Evolutionary conservation across 108 stramenopile genomes (phyloP).

Genomic region (Bacterosira constricta): DNA sequence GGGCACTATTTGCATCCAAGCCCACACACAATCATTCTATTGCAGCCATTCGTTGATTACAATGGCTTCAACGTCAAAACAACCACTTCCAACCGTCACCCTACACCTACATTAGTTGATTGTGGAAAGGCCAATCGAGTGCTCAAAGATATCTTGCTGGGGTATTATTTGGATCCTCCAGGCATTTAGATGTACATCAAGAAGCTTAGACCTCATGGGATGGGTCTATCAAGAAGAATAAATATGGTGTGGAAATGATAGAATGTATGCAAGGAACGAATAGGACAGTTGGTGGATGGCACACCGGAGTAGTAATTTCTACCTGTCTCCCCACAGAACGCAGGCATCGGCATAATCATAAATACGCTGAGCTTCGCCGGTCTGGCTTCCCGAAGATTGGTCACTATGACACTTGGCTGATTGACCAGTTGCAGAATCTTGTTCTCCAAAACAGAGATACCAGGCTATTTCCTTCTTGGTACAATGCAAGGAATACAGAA

Average conservation of each 20-base stretch:
- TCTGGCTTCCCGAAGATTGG: conserved; percentile 29
- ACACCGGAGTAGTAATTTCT: conserved; percentile 26
- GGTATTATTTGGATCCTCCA: neutral
- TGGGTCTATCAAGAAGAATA: neutral
- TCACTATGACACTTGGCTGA: conserved; percentile 29
- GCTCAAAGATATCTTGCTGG: too few species aligned
- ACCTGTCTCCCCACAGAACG: conserved; percentile 9
- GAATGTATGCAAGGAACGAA: conserved; percentile 32
- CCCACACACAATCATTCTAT: too few species aligned
- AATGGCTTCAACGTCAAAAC: too few species aligned
- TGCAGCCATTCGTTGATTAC: too few species aligned
- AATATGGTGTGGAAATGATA: conserved; percentile 25
- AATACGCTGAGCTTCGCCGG: conserved; percentile 5
- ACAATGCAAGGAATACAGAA: conserved; percentile 37
- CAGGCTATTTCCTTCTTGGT: conserved; percentile 28
- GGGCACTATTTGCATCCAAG: too few species aligned
- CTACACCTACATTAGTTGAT: too few species aligned
- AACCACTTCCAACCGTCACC: too few species aligned
- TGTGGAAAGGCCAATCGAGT: too few species aligned
- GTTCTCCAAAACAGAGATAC: conserved; percentile 12
- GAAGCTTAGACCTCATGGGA: too few species aligned
- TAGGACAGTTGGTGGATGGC: conserved; percentile 30
- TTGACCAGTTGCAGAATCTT: conserved; percentile 36
- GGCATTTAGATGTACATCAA: neutral
- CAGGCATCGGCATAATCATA: conserved; percentile 34